Conservation (phyloP, 805 yeast species). For the Pichia rugopelliculosa region DNA sequence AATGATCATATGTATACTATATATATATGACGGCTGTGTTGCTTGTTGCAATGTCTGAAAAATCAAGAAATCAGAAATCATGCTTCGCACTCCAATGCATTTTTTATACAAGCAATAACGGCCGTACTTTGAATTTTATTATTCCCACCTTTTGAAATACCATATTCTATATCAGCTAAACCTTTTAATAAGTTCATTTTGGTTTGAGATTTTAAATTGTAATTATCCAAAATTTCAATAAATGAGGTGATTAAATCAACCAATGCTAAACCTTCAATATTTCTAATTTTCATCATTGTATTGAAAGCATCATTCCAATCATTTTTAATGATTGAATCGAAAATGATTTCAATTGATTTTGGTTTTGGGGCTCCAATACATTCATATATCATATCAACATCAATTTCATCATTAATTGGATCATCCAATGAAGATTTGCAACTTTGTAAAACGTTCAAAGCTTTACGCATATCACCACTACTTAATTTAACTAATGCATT, state of each 20-base stretch:
- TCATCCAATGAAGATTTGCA: constrained; percentile 70
- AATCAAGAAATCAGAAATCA: too few relatives aligned
- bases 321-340: constrained; percentile 73
- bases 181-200: constrained; percentile 61
- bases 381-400: constrained; percentile 74
- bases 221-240: constrained; percentile 58
- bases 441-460: constrained; percentile 89
- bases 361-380: constrained; percentile 97
- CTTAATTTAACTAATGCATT: constrained; percentile 61
- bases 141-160: constrained; percentile 86
- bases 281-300: constrained; percentile 60
- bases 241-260: constrained; percentile 78
- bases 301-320: constrained; percentile 78
- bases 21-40: too few relatives aligned
- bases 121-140: constrained; percentile 89
- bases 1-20: too few relatives aligned
- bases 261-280: constrained; percentile 77
- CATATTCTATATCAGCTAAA: constrained; percentile 82
- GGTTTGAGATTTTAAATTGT: constrained; percentile 56
- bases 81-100: constrained; percentile 45
- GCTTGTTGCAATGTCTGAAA: too few relatives aligned
- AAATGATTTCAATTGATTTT: constrained; percentile 63
- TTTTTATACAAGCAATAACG: constrained; percentile 76
- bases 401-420: constrained; percentile 42
- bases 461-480: constrained; percentile 96